Conservation (phyloP, 2,329 filamentous ascomycete species). For the Diaporthe ilicicola region DNA sequence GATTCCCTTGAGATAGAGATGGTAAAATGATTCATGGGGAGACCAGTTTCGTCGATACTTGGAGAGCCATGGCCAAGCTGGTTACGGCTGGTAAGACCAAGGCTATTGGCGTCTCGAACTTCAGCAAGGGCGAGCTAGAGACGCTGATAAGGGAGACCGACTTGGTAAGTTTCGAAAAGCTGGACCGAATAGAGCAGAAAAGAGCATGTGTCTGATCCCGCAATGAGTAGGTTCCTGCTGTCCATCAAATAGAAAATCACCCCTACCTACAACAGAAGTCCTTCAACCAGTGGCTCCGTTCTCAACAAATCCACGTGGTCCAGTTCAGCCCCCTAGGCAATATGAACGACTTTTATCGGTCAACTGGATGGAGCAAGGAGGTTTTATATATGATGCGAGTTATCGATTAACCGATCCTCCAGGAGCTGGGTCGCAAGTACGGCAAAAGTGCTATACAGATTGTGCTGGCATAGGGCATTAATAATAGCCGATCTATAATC, state of each 20-base stretch:
- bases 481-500: slow-evolving; percentile 44
- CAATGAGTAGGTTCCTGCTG: slow-evolving; percentile 32
- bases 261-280: slow-evolving; percentile 38
- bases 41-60: slow-evolving; percentile 1
- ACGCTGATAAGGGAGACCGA: not conserved
- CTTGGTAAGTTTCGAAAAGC: not conserved
- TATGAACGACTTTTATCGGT: slow-evolving; percentile 44
- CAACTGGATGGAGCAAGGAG: slow-evolving; percentile 42
- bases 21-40: not conserved
- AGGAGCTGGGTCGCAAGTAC: slow-evolving; percentile 40
- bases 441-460: slow-evolving; percentile 44
- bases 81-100: not conserved
- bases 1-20: not conserved
- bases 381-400: slow-evolving; percentile 41
- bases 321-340: slow-evolving; percentile 47
- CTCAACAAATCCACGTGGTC: slow-evolving; percentile 43
- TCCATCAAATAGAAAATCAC: slow-evolving; percentile 41
- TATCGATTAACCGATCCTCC: slow-evolving; percentile 40
- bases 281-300: slow-evolving; percentile 38
- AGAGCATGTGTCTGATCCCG: no score
- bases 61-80: not conserved
- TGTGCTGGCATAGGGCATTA: slow-evolving; percentile 46
- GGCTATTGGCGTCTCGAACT: not conserved
- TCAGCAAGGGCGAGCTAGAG: not conserved
- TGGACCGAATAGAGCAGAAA: no score